Base-by-base conservation (phyloP, 2,329 filamentous ascomycete genomes). In the Fusarium albosuccineum region DNA sequence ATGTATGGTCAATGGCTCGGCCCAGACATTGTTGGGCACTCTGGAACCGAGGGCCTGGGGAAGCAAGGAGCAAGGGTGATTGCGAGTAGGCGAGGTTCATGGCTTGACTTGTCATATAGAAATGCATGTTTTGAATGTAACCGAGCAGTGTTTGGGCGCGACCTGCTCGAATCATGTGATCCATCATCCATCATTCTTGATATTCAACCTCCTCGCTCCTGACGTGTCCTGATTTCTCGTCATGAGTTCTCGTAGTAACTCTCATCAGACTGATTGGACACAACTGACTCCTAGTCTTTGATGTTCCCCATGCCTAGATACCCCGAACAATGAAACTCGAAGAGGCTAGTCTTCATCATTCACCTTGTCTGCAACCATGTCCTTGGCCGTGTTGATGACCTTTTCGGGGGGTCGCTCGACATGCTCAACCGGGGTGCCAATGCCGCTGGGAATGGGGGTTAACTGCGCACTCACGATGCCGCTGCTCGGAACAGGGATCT, bases 401-500 rank as follows among this genome's bases (percentile, higher is more conserved):
- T 80, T 84, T 72, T 84, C 83, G 0, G 82, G 80, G 9, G 79
- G 81, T 13, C 81, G 76, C 65, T 83, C 81, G 29, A 78, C 65
- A 1, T 80, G 75, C 58, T 86, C 82, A 1, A 80, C 74, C 6
- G 84, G 82, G 30, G 79, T 81, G n/a, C 81, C 79, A 52, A 87
- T 74, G 9, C 74, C 78, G 14, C 82, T 84, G 7, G 81, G 78
- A 50, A 86, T 82, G 7, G 86, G 85, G 29, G 80, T 86, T 58
- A 82, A 79, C 26, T 81, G 69, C n/a, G 69, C 71, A 66, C 78
- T 78, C 29, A 72, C 72, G 8, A 67, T 54, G 26, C 68, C 73
- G 49, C 77, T 79, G 6, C 73, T 74, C 5, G 91, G 88, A 10
- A 94, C 91, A 1, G 92, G 91, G 42, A 94, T 93, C 67, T 90